Conservation (phyloP, 345 rosid species). For the Syzygium jambos region DNA sequence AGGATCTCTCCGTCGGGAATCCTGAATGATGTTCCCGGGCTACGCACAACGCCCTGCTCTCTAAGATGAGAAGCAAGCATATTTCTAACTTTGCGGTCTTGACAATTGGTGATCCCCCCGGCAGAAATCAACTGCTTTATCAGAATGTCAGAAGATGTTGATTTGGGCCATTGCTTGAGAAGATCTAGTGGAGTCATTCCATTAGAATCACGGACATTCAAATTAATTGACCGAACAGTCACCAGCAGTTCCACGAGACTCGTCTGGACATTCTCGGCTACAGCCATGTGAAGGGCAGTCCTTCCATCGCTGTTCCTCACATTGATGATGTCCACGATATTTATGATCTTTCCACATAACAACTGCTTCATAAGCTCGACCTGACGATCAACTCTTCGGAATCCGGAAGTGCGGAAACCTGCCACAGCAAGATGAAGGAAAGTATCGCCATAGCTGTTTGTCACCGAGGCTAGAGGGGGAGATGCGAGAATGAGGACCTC, state of each 20-base stretch:
- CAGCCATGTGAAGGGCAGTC: slow-evolving; percentile 80
- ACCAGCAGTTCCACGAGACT: slow-evolving; percentile 63
- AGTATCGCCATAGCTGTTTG: slow-evolving; percentile 63
- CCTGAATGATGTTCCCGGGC: slow-evolving; percentile 82
- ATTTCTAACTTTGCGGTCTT: slow-evolving; percentile 23
- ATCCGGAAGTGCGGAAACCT: slow-evolving; percentile 65
- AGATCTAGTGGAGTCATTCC: slow-evolving; percentile 82
- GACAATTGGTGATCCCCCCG: slow-evolving; percentile 53
- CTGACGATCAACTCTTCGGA: slow-evolving; percentile 64
- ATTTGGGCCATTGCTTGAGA: slow-evolving; percentile 58
- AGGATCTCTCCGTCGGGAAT: slow-evolving; percentile 88
- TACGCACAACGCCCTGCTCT: slow-evolving; percentile 50
- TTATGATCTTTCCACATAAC: slow-evolving; percentile 23
- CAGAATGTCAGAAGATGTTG: slow-evolving; percentile 59
- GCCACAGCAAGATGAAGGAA: slow-evolving; percentile 86
- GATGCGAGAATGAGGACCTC: slow-evolving; percentile 42
- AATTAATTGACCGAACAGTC: slow-evolving; percentile 39
- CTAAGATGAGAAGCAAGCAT: slow-evolving; percentile 35
- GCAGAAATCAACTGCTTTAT: slow-evolving; percentile 77
- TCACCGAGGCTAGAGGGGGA: slow-evolving; percentile 29
- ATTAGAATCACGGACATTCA: slow-evolving; percentile 54
- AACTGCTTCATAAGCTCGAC: slow-evolving; percentile 60
- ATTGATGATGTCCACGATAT: slow-evolving; percentile 45
- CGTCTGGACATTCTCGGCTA: slow-evolving; percentile 48
- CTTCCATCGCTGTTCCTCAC: slow-evolving; percentile 59